Conservation (phyloP, 306 rosid species). For the Benincasa hispida region DNA sequence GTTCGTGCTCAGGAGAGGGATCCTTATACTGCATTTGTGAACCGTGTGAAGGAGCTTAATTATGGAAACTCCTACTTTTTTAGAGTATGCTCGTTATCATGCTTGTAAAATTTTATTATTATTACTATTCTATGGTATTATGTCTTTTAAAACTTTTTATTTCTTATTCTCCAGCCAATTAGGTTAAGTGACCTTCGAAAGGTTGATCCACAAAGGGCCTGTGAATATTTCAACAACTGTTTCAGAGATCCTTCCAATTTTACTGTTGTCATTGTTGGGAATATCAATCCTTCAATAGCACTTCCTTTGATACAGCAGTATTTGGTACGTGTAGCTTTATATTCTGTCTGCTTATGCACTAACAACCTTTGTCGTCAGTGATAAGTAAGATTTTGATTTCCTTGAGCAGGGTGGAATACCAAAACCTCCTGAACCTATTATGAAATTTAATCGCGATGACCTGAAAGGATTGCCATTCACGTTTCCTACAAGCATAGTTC, state of each 20-base stretch:
- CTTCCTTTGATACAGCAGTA: constrained; percentile 85
- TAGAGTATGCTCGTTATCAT: constrained; percentile 36
- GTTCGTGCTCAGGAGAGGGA: constrained; percentile 94
- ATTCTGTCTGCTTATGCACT: constrained; percentile 7
- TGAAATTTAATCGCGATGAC: constrained; percentile 68
- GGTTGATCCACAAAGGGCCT: constrained; percentile 82
- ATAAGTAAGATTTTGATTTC: constrained; percentile 18
- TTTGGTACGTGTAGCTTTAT: constrained; percentile 44
- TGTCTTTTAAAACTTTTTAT: constrained; percentile 9
- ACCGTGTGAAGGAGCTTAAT: constrained; percentile 96
- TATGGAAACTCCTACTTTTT: constrained; percentile 93
- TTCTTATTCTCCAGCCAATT: constrained; percentile 52
- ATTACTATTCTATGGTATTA: not conserved
- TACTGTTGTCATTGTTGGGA: constrained; percentile 82
- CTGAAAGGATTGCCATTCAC: constrained; percentile 84
- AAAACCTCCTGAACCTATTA: constrained; percentile 58
- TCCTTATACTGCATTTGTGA: constrained; percentile 82
- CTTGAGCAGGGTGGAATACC: constrained; percentile 82
- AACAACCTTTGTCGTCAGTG: constrained; percentile 9
- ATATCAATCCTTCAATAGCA: constrained; percentile 65
- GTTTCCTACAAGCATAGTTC: constrained; percentile 45
- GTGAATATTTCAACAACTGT: constrained; percentile 86
- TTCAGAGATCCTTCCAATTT: constrained; percentile 91
- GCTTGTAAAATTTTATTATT: not conserved
- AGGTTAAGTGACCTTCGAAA: constrained; percentile 62